phyloP scores from a whole-genome alignment of 2,329 filamentous ascomycete species.

The Didymosphaeria variabile region DNA sequence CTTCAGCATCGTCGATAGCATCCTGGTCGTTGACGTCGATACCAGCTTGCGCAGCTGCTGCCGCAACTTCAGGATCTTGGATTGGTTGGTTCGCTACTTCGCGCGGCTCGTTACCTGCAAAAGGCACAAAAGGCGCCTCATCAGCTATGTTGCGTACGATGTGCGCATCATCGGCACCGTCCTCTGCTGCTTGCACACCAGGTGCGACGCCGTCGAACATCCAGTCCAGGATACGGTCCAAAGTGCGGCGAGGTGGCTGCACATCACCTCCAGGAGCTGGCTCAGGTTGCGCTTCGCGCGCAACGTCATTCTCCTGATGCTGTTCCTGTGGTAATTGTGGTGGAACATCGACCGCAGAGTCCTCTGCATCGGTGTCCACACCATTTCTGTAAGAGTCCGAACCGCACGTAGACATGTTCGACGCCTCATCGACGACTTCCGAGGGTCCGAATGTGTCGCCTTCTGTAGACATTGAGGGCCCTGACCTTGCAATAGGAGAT shows the following conservation, averaged over 20 bases:
- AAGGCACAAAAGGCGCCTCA: constrained; percentile 69
- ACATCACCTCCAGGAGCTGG: constrained; percentile 14
- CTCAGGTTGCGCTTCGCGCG: constrained; percentile 12
- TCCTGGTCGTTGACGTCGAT: constrained; percentile 75
- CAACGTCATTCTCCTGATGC: constrained; percentile 17
- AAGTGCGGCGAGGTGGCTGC: constrained; percentile 24
- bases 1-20: constrained; percentile 83
- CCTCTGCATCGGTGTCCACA: constrained; percentile 11
- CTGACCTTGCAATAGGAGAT: too few species aligned
- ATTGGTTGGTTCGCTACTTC: constrained; percentile 36
- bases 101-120: constrained; percentile 52
- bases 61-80: constrained; percentile 67
- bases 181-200: constrained; percentile 34
- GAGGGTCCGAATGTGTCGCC: neutral
- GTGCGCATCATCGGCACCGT: constrained; percentile 63
- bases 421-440: constrained; percentile 13
- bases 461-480: neutral
- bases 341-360: constrained; percentile 17
- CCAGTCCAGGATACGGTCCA: constrained; percentile 55
- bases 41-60: constrained; percentile 71
- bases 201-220: constrained; percentile 58
- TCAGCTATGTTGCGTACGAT: constrained; percentile 66
- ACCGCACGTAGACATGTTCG: constrained; percentile 14
- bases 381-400: constrained; percentile 21
- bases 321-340: constrained; percentile 1